phyloP scores from a whole-genome alignment of 805 yeast species.

The Kuraishia molischiana region DNA sequence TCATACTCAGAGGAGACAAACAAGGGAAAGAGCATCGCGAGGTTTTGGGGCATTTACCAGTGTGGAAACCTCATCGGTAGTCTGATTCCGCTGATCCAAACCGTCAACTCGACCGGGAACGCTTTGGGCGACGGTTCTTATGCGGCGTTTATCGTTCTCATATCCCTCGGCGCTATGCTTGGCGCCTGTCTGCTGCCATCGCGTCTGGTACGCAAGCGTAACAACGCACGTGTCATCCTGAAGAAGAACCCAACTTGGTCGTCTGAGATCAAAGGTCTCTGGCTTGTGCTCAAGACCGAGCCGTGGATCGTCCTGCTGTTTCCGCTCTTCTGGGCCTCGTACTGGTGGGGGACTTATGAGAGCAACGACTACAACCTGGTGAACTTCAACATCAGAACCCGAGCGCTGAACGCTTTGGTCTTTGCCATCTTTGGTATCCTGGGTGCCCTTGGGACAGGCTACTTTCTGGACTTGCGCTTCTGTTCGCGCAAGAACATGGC shows the following conservation, averaged over 20 bases:
- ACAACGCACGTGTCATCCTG: constrained; percentile 23
- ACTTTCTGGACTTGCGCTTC: constrained; percentile 30
- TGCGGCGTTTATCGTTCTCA: constrained; percentile 43
- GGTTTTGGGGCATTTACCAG: constrained; percentile 53
- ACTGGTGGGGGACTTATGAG: constrained; percentile 56
- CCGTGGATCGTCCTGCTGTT: constrained; percentile 31
- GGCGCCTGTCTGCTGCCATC: constrained; percentile 39
- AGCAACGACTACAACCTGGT: constrained; percentile 44
- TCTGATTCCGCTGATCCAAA: constrained; percentile 44
- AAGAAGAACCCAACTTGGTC: constrained; percentile 34
- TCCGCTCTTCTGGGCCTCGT: constrained; percentile 51
- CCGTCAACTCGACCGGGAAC: constrained; percentile 27
- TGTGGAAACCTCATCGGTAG: constrained; percentile 54
- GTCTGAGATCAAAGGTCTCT: constrained; percentile 16
- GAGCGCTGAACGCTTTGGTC: constrained; percentile 46
- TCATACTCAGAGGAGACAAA: constrained; percentile 42
- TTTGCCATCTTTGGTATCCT: constrained; percentile 49
- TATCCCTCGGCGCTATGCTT: constrained; percentile 33
- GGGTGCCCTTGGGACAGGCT: constrained; percentile 40
- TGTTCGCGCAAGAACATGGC: constrained; percentile 33
- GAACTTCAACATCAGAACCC: constrained; percentile 44
- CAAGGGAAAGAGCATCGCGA: constrained; percentile 43
- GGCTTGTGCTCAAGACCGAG: constrained; percentile 18
- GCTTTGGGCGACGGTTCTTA: constrained; percentile 37
- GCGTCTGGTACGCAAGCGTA: constrained; percentile 29